A percentile compares a stretch with the other conserved stretches of the same genome.
Evolutionary conservation across 2,329 filamentous ascomycete genomes (phyloP).

Genomic region (Arachnomyces sp.): DNA sequence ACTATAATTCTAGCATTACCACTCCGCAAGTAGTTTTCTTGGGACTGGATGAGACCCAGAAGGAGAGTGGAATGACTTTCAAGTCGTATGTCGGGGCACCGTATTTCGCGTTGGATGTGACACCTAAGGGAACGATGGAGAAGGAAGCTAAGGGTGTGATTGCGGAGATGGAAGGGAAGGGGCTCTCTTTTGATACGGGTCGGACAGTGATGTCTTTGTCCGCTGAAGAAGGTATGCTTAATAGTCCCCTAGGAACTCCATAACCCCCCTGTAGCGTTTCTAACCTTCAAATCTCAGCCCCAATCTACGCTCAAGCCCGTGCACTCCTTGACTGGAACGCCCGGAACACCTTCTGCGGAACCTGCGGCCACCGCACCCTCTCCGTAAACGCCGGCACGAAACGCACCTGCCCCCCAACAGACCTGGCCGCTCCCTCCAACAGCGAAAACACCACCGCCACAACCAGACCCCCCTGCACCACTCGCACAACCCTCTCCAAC

Average conservation of each 20-base stretch:
- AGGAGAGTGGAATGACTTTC: conserved; percentile 31
- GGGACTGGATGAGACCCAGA: conserved; percentile 62
- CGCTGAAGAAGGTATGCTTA: conserved; percentile 50
- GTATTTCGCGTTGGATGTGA: conserved; percentile 85
- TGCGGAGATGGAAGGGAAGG: conserved; percentile 50
- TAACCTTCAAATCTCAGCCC: conserved; percentile 47
- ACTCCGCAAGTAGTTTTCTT: conserved; percentile 72
- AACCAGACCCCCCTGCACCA: conserved; percentile 61
- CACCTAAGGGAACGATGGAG: conserved; percentile 56
- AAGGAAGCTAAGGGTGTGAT: conserved; percentile 54
- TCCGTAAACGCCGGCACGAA: conserved; percentile 37
- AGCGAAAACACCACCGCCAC: conserved; percentile 23
- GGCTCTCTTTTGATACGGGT: conserved; percentile 58
- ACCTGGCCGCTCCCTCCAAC: conserved; percentile 23
- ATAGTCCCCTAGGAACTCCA: neutral
- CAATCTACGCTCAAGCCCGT: conserved; percentile 81
- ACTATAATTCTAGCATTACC: conserved; percentile 63
- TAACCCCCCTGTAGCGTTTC: neutral
- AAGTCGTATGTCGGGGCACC: conserved; percentile 67
- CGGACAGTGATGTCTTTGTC: conserved; percentile 54
- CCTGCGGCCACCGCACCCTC: conserved; percentile 75
- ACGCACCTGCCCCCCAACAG: conserved; percentile 36
- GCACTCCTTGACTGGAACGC: conserved; percentile 90
- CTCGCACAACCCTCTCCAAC: conserved; percentile 79
- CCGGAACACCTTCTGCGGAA: conserved; percentile 83